A percentile compares a stretch with the other conserved stretches of the same genome.
Conservation (phyloP, 2,329 filamentous ascomycete genomes). For the Zymoseptoria tritici region DNA sequence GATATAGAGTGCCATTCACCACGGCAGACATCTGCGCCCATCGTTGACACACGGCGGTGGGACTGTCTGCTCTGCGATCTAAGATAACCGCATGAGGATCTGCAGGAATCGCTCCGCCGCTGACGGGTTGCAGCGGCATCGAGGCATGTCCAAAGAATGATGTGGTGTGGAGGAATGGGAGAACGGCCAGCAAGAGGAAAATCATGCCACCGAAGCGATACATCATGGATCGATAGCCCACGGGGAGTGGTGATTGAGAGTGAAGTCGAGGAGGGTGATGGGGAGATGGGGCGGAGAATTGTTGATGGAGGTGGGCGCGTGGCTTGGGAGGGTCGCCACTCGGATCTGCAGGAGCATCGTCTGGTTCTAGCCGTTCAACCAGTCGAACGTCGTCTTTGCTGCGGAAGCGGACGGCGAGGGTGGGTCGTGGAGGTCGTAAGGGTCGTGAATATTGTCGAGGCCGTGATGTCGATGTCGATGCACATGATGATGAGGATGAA, state of each 20-base stretch:
- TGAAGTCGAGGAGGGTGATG: conserved; percentile 3
- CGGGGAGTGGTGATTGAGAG: conserved; percentile 14
- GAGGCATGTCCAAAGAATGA: conserved; percentile 18
- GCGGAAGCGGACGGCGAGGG: conserved; percentile 20
- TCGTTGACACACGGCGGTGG: conserved; percentile 54
- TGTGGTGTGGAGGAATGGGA: conserved; percentile 24
- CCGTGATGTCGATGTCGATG: background rate
- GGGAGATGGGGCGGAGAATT: background rate
- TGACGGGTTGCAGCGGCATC: conserved; percentile 24
- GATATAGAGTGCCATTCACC: conserved; percentile 67
- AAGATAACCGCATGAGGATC: conserved; percentile 8
- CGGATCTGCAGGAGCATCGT: conserved; percentile 10
- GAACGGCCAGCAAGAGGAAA: conserved; percentile 20
- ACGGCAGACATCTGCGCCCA: conserved; percentile 59
- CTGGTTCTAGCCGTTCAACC: conserved; percentile 14
- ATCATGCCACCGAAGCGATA: conserved; percentile 21
- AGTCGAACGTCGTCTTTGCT: conserved; percentile 24
- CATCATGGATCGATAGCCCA: conserved; percentile 17
- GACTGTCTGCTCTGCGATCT: conserved; percentile 31
- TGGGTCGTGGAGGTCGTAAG: conserved; percentile 1
- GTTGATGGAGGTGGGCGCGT: conserved; percentile 1
- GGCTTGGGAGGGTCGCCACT: conserved; percentile 4
- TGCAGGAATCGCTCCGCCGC: conserved; percentile 23
- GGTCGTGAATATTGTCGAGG: background rate
- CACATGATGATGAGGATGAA: too few relatives aligned